A percentile compares a stretch with the other conserved stretches of the same genome.
Conservation (phyloP, 768 basidiomycete genomes). For the Leucocoprinus leucothites region DNA sequence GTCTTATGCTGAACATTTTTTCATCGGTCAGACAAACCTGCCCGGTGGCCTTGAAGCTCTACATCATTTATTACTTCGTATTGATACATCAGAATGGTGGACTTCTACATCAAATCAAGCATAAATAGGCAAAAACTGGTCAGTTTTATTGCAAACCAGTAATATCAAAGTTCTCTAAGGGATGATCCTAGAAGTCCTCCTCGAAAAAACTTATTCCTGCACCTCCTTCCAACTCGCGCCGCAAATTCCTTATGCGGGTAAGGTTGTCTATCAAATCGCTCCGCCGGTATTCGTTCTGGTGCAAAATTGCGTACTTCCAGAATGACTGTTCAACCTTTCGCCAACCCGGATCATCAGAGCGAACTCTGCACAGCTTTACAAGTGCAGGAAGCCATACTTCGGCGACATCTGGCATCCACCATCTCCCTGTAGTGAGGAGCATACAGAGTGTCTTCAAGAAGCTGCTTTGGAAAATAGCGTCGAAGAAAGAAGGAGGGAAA, state of each 20-base stretch:
- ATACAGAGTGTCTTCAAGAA: slow-evolving; percentile 34
- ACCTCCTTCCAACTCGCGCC: slow-evolving; percentile 3
- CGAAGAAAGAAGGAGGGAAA: slow-evolving; percentile 19
- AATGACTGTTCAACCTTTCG: slow-evolving; percentile 26
- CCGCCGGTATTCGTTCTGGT: slow-evolving; percentile 20
- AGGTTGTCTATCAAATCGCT: slow-evolving; percentile 1
- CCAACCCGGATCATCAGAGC: slow-evolving; percentile 31
- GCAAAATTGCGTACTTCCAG: slow-evolving; percentile 20
- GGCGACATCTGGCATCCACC: slow-evolving; percentile 37
- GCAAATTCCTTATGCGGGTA: not conserved
- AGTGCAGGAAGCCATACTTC: slow-evolving; percentile 35
- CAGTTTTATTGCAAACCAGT: not conserved
- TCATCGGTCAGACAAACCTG: slow-evolving; percentile 30
- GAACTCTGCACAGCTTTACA: slow-evolving; percentile 28
- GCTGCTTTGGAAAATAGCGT: slow-evolving; percentile 32
- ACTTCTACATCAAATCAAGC: slow-evolving; percentile 13
- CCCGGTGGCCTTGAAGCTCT: slow-evolving; percentile 53
- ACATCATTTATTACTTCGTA: slow-evolving; percentile 48
- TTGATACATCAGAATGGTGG: slow-evolving; percentile 65
- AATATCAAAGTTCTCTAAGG: not conserved
- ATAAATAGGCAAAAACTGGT: not conserved
- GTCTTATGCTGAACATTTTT: slow-evolving; percentile 19
- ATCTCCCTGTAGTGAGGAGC: slow-evolving; percentile 26
- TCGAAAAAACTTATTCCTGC: slow-evolving; percentile 2
- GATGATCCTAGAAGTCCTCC: not conserved